Evolutionary conservation across 78 protist species (phyloP).

Genomic region (Speleostelium caveatum): DNA sequence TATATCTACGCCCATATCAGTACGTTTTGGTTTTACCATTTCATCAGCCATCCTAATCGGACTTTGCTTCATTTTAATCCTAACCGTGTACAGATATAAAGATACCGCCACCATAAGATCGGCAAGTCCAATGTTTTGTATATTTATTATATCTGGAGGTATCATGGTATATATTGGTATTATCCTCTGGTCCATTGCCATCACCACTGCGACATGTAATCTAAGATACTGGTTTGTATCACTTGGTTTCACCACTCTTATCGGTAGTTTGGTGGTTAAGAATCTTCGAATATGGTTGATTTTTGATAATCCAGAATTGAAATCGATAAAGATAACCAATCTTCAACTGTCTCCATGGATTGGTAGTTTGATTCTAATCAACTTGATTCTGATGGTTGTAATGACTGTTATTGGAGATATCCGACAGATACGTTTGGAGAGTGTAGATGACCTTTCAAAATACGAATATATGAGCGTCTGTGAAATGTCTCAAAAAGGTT

Average conservation of each 20-base stretch:
- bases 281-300: conserved; percentile 60
- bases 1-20: not conserved
- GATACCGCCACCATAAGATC: conserved; percentile 49
- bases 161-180: conserved; percentile 41
- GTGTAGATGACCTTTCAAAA: conserved; percentile 7
- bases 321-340: conserved; percentile 62
- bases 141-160: conserved; percentile 28
- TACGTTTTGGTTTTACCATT: conserved; percentile 18
- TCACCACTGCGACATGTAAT: not conserved
- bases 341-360: conserved; percentile 60
- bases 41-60: not conserved
- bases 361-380: not conserved
- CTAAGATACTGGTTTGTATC: conserved; percentile 57
- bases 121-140: conserved; percentile 53
- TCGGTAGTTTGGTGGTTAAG: conserved; percentile 53
- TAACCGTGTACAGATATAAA: not conserved
- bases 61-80: not conserved
- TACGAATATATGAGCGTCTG: conserved; percentile 43
- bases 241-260: conserved; percentile 36
- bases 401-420: conserved; percentile 20
- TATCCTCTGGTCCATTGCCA: conserved; percentile 21
- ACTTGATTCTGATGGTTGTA: conserved; percentile 21
- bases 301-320: conserved; percentile 65
- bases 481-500: not conserved
- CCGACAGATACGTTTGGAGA: not conserved